Conservation (phyloP, 331 rosid species). For the Pyracantha coccinea region DNA sequence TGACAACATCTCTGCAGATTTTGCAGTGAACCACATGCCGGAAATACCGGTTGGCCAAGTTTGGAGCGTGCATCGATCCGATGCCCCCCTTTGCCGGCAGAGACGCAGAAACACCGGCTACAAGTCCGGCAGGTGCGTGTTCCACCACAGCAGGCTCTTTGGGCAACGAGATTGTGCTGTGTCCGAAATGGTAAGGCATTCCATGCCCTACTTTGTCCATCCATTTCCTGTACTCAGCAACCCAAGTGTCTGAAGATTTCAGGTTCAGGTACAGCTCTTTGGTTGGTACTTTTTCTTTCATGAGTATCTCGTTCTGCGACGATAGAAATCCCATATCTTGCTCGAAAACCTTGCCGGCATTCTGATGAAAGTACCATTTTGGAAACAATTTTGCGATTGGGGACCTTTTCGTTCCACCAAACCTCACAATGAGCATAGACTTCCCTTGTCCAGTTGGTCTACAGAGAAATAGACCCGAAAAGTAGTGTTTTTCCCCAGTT, state of each 20-base stretch:
- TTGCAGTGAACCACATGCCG: constrained; percentile 85
- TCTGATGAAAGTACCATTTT: constrained; percentile 89
- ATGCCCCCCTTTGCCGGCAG: constrained; percentile 79
- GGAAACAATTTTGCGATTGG: constrained; percentile 57
- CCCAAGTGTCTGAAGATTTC: constrained; percentile 89
- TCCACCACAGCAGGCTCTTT: constrained; percentile 86
- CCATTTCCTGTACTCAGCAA: constrained; percentile 89
- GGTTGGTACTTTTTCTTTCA: constrained; percentile 80
- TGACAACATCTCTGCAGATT: constrained; percentile 57
- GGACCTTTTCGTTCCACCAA: constrained; percentile 67
- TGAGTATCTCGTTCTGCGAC: constrained; percentile 80
- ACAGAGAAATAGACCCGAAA: constrained; percentile 82
- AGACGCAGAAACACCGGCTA: constrained; percentile 71
- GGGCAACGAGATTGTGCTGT: constrained; percentile 75
- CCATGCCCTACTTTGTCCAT: constrained; percentile 99
- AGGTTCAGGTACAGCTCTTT: constrained; percentile 72
- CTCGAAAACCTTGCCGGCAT: constrained; percentile 89
- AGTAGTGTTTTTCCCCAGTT: constrained; percentile 55
- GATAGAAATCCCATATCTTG: constrained; percentile 99
- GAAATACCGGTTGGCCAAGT: constrained; percentile 73
- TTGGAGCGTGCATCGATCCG: constrained; percentile 76
- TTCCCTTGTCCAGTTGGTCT: constrained; percentile 96
- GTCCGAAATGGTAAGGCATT: constrained; percentile 96
- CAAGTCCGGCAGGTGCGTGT: constrained; percentile 85
- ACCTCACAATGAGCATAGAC: constrained; percentile 87